Evolutionary conservation across 2,329 filamentous ascomycete species (phyloP), one percentile per base, ranked within the genome.

Genomic region (Alternaria panax): DNA sequence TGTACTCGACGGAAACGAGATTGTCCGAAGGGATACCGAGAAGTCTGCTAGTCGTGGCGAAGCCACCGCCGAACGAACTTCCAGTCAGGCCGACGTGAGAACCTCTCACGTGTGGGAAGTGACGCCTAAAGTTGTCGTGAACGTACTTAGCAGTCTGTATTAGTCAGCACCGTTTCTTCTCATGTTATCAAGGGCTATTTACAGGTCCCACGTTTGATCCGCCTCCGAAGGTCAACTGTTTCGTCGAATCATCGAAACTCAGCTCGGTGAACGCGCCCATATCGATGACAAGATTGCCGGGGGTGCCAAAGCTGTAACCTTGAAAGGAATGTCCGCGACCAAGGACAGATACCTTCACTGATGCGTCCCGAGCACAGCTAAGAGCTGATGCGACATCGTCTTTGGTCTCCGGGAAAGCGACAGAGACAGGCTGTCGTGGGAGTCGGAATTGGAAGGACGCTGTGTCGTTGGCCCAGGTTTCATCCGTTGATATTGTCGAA

Each of bases 241-340:
- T 60, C 24, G 59, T 63, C 12, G 59, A n/a, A 24, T 24, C 41
- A 43, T 66, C 64, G 16, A 64, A 66, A 25, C 51, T 65, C 32
- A 60, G 25, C 9, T 51, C 45, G 12, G 55, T 62, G 34, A 64
- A 64, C 3, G 55, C 43, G 2, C n/a, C 40, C 55, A 64, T n/a
- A 18, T 62, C 34, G 14, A 64, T 50, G 9, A 64, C 62, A 3
- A 64, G 56, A 22, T 64, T 64, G 11, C 62, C 62, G 3, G 62
- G 59, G 9, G 11, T 55, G 1, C 62, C 62, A 11, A 62, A 62
- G 27, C 54, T n/a, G 20, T 54, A 64, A 24, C 59, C 62, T 42
- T 64, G 62, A 50, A 64, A 64, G 3, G 62, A 64, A 16, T 64
- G 62, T 43, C 20, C 62, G 48, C 59, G 62, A 30, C 48, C 41